Evolutionary conservation across 495 filamentous ascomycete genomes (phyloP).

Genomic region (Penicillium bovifimosum): DNA sequence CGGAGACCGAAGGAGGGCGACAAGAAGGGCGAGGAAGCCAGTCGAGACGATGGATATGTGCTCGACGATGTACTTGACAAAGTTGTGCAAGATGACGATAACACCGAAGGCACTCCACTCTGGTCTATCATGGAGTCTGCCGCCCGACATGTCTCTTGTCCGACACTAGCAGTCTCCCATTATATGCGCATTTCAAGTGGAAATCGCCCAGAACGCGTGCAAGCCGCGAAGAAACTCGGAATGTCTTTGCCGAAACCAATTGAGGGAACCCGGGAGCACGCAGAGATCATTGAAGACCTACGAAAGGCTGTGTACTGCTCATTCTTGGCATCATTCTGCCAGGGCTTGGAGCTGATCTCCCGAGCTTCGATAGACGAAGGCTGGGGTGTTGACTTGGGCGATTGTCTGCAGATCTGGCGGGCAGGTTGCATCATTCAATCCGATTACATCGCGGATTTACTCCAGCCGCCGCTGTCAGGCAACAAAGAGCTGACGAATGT

Average conservation of each 20-base stretch:
- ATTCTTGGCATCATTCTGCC: constrained; percentile 59
- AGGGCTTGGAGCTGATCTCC: constrained; percentile 64
- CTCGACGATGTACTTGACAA: constrained; percentile 67
- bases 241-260: constrained; percentile 40
- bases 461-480: constrained; percentile 39
- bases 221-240: constrained; percentile 40
- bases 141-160: constrained; percentile 55
- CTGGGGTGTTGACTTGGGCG: constrained; percentile 57
- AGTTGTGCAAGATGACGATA: constrained; percentile 66
- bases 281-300: constrained; percentile 53
- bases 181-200: constrained; percentile 62
- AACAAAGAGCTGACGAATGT: constrained; percentile 31
- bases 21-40: constrained; percentile 34
- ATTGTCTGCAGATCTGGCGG: constrained; percentile 64
- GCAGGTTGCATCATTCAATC: constrained; percentile 70
- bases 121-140: constrained; percentile 61
- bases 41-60: constrained; percentile 39
- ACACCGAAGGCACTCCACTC: constrained; percentile 62
- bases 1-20: constrained; percentile 39
- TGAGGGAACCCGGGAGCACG: constrained; percentile 37
- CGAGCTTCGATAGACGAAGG: constrained; percentile 53
- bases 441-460: constrained; percentile 58
- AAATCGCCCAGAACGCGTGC: constrained; percentile 51
- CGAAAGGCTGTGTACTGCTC: constrained; percentile 56
- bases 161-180: constrained; percentile 60